phyloP scores from a whole-genome alignment of 1,284 basidiomycete genomes.

The Cutaneotrichosporon sp. region DNA sequence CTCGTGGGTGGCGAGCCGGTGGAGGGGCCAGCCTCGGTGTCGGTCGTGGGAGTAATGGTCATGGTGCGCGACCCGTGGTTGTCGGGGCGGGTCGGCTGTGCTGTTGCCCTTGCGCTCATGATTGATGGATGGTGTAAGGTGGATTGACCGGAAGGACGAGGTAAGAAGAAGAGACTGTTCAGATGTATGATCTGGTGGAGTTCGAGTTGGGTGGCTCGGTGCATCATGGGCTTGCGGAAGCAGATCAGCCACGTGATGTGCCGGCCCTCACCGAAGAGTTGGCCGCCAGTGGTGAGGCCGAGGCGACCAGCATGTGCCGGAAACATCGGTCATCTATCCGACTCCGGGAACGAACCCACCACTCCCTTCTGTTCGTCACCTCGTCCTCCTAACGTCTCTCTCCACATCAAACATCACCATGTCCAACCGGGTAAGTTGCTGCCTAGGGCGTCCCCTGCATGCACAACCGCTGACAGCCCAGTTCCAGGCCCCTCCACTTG shows the following conservation, averaged over 20 bases:
- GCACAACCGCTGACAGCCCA: conserved; percentile 4
- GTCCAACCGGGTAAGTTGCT: conserved; percentile 2
- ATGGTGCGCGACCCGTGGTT: conserved; percentile 36
- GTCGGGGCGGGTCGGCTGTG: conserved; percentile 28
- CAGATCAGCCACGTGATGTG: not conserved
- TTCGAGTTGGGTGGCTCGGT: no score
- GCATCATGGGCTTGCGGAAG: not conserved
- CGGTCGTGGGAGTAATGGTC: conserved; percentile 27
- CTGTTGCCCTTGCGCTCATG: conserved; percentile 55
- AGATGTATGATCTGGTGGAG: not conserved
- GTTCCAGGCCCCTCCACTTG: conserved; percentile 37
- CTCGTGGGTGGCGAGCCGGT: conserved; percentile 6
- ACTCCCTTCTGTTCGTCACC: not conserved
- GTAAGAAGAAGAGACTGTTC: no score
- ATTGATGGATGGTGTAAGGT: not conserved
- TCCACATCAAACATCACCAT: not conserved
- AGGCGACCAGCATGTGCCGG: not conserved
- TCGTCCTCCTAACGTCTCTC: not conserved
- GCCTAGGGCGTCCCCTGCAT: no score
- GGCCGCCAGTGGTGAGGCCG: no score
- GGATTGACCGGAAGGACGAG: not conserved
- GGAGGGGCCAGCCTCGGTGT: conserved; percentile 21
- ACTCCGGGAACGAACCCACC: not conserved
- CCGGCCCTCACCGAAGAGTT: not conserved
- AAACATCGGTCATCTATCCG: not conserved